Evolutionary conservation across 345 rosid genomes (phyloP), one percentile per base, ranked within the genome.

Genomic region (Euphorbia lathyris): DNA sequence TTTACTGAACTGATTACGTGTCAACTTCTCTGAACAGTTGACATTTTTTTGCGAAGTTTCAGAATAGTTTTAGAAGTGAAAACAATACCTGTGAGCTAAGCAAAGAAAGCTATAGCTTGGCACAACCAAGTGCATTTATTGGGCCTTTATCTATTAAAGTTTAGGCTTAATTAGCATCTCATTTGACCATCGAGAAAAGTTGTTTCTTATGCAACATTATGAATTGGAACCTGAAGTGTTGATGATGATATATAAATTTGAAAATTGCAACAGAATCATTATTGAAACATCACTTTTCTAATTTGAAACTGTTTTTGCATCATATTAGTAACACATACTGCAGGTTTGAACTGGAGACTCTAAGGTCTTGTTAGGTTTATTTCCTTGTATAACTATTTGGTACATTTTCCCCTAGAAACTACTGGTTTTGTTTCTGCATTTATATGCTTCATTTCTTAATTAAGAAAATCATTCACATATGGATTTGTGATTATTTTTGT

Each of bases 341-440:
- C 3, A 45, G 50, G 34, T 47, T 53, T 50, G 20, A 19, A 65
- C 45, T 62, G 51, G 53, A 25, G 52, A 14, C 58, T 67, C 43
- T 58, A 12, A 19, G 13, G 27, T n/a, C 9, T 3, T 38, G 63
- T 43, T 63, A 2, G 29, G 17, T 22, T 4, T n/a, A 5, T 66
- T 58, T 43, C 22, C 32, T 66, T 53, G 32, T 38, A 19, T 60
- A 58, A 32, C 51, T 56, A 56, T 65, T 19, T 20, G 50, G 55
- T 32, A 69, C 32, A 67, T 34, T 61, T 66, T 13, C 43, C 48
- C 26, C 30, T 11, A 34, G 26, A 14, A 58, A 36, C n/a, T 40
- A 13, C 25, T 40, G 30, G 11, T 12, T 63, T 34, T 63, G 23
- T 36, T 36, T 61, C 65, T 61, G 40, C 65, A 32, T 61, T 61